These are phyloP conservation scores for Alloteropsis angusta DNA, from an alignment of 202 grass and related monocot genomes.

Conservation along the genomic window DNA sequence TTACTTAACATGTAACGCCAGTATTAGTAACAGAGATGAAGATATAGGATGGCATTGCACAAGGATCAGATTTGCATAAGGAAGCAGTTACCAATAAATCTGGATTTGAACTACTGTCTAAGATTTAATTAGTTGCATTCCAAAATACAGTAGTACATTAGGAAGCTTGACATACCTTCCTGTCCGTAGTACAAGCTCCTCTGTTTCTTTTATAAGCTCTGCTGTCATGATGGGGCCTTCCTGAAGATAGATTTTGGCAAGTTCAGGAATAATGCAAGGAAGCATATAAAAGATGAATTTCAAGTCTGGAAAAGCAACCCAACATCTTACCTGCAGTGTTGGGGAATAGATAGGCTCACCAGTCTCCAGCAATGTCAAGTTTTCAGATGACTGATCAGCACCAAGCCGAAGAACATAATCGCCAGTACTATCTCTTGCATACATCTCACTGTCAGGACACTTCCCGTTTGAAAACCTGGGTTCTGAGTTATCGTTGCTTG, in stretches of 20 bases:
- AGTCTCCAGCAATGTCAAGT: conserved; percentile 85
- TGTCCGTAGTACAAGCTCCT: conserved; percentile 86
- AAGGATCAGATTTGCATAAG: conserved; percentile 1
- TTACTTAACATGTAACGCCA: conserved; percentile 9
- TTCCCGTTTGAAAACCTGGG: conserved; percentile 10
- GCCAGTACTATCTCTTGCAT: conserved; percentile 54
- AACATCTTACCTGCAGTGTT: conserved; percentile 61
- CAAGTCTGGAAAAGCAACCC: neutral
- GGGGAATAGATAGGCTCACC: conserved; percentile 85
- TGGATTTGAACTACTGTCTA: neutral
- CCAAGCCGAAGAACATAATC: conserved; percentile 74
- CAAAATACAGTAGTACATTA: neutral
- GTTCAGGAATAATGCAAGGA: conserved; percentile 27
- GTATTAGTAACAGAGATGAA: neutral
- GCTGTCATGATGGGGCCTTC: conserved; percentile 94
- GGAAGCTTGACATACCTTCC: conserved; percentile 52
- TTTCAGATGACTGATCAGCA: conserved; percentile 44
- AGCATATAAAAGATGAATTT: conserved; percentile 4
- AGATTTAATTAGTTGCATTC: conserved; percentile 4
- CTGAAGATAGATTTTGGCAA: conserved; percentile 35
- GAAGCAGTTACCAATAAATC: neutral
- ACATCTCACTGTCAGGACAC: conserved; percentile 34
- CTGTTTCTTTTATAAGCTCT: conserved; percentile 97
- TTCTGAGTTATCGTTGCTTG: conserved; percentile 20
- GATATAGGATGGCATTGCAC: neutral